A percentile compares a stretch with the other conserved stretches of the same genome.
Evolutionary conservation across 305 asterid species (phyloP).

Genomic region (Nicotiana rustica): DNA sequence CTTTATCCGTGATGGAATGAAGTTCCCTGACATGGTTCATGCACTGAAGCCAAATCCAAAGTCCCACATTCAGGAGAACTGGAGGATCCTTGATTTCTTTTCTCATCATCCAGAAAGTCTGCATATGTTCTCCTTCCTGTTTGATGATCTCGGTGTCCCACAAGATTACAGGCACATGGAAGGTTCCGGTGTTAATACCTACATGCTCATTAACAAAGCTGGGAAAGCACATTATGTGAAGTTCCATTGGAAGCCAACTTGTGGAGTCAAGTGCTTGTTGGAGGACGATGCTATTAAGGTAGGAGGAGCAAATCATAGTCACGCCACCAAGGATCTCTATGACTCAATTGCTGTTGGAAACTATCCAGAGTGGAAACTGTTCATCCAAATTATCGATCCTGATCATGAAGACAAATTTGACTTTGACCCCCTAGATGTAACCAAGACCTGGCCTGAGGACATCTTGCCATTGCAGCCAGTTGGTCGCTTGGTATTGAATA

Average conservation of each 20-base stretch:
- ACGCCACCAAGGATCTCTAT: slow-evolving; percentile 92
- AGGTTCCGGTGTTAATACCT: slow-evolving; percentile 88
- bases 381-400: slow-evolving; percentile 86
- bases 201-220: slow-evolving; percentile 77
- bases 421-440: slow-evolving; percentile 92
- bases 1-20: slow-evolving; percentile 89
- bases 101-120: slow-evolving; percentile 94
- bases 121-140: slow-evolving; percentile 81
- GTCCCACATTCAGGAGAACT: slow-evolving; percentile 91
- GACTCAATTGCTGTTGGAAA: slow-evolving; percentile 87
- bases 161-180: slow-evolving; percentile 98
- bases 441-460: slow-evolving; percentile 96
- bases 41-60: slow-evolving; percentile 92
- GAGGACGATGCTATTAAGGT: slow-evolving; percentile 79
- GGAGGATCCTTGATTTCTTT: slow-evolving; percentile 90
- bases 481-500: slow-evolving; percentile 89
- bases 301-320: slow-evolving; percentile 93
- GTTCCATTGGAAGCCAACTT: slow-evolving; percentile 98
- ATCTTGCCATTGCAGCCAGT: slow-evolving; percentile 91
- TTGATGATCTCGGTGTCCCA: slow-evolving; percentile 87
- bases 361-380: slow-evolving; percentile 97
- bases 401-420: slow-evolving; percentile 81
- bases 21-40: slow-evolving; percentile 89
- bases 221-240: slow-evolving; percentile 86
- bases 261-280: slow-evolving; percentile 82